Evolutionary conservation across 192 early-diverging fungal genomes (phyloP).

Genomic region (Endogone sp.): DNA sequence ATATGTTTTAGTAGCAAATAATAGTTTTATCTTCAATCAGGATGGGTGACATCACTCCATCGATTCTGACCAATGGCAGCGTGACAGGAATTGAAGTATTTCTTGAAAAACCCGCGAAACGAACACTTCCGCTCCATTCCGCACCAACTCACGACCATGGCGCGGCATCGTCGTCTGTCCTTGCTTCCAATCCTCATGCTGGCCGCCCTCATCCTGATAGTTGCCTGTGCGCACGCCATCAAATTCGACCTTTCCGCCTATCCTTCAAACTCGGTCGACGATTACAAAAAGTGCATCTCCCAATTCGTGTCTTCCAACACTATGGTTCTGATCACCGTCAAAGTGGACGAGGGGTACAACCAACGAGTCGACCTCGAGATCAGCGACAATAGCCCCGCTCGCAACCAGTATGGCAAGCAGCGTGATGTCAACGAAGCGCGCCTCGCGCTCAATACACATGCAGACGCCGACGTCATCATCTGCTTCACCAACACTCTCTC

Average conservation of each 20-base stretch:
- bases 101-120: too few relatives aligned
- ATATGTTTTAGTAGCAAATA: too few relatives aligned
- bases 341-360: constrained; percentile 64
- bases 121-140: too few relatives aligned
- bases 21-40: too few relatives aligned
- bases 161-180: constrained; percentile 16
- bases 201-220: constrained; percentile 19
- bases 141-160: constrained; percentile 18
- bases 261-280: constrained; percentile 26
- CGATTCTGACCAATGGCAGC: too few relatives aligned
- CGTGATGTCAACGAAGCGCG: constrained; percentile 57
- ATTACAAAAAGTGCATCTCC: constrained; percentile 62
- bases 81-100: too few relatives aligned
- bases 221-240: constrained; percentile 43
- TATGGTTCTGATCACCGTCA: constrained; percentile 65
- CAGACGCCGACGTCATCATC: constrained; percentile 77
- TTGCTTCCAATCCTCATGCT: constrained; percentile 15
- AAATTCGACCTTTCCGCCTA: constrained; percentile 78
- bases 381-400: constrained; percentile 62
- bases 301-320: constrained; percentile 70
- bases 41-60: too few relatives aligned
- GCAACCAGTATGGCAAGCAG: constrained; percentile 71
- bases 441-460: constrained; percentile 78
- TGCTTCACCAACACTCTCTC: constrained; percentile 80
- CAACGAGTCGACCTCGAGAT: constrained; percentile 72